Evolutionary conservation across 306 rosid species (phyloP), one percentile per base, ranked within the genome.

Genomic region (Gastrolobium villosum): DNA sequence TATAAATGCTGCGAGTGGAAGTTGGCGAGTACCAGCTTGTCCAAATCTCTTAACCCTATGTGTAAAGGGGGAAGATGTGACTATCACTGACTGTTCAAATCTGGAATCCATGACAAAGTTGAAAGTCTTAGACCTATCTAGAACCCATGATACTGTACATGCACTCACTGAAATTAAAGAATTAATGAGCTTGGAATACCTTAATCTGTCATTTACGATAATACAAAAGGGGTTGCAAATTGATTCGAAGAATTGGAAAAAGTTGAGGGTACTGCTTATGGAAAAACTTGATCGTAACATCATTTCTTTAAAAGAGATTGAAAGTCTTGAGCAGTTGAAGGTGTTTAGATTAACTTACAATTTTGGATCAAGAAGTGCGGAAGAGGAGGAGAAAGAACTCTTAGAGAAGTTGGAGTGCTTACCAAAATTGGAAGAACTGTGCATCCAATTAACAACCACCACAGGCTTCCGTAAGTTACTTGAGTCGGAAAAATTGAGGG

Each of bases 151-250:
- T n/a, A n/a, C n/a, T n/a, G n/a, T n/a, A n/a, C n/a, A n/a, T n/a
- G n/a, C n/a, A n/a, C n/a, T n/a, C n/a, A n/a, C n/a, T 3, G 65
- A 36, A 37, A 28, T n/a, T n/a, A n/a, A n/a, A n/a, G n/a, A 9
- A 1, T 75, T 81, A 13, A 20, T 74, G 26, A 61, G 34, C 61
- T 74, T 74, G 76, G 70, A 74, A 28, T 74, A 9, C 34, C 44
- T 74, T 46, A 48, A 81, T 49, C 71, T 74, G 6, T 74, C 76
- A n/a, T n/a, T n/a, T n/a, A n/a, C n/a, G n/a, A n/a, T n/a, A n/a
- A n/a, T n/a, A n/a, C n/a, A n/a, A n/a, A 0, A 11, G 1, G 2
- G 5, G 34, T 39, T 48, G n/a, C 59, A 39, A 5, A 26, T 6
- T 2, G 70, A n/a, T 5, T 46, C 56, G 53, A 46, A 65, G 75